Percentiles rank a stretch among this genome's conserved stretches.
Evolutionary conservation across 1,139 yeast species (phyloP).

Genomic region (Arxiozyma slooffiae): DNA sequence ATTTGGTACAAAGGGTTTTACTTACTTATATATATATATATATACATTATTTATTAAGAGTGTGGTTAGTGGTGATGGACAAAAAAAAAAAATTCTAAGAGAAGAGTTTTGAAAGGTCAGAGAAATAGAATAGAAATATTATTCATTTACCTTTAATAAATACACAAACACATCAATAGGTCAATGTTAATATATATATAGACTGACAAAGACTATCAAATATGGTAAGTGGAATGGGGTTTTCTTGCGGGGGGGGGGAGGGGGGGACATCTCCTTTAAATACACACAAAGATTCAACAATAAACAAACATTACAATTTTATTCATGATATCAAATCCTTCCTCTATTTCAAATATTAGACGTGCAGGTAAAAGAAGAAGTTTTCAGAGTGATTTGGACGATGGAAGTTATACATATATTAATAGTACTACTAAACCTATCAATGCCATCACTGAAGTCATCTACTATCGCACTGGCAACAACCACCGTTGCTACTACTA

Average conservation of each 20-base stretch:
- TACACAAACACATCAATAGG: not conserved
- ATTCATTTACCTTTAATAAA: too few relatives aligned
- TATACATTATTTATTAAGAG: too few relatives aligned
- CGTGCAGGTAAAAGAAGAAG: constrained; percentile 3
- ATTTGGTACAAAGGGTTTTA: too few relatives aligned
- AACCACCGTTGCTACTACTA: not conserved
- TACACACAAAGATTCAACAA: not conserved
- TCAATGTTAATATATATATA: too few relatives aligned
- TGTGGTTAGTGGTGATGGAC: too few relatives aligned
- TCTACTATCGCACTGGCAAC: not conserved
- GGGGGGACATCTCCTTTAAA: constrained; percentile 19
- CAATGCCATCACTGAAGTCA: not conserved
- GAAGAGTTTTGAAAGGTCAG: too few relatives aligned
- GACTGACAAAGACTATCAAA: not conserved
- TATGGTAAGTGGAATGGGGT: constrained; percentile 13
- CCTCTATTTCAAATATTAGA: not conserved
- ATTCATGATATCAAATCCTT: not conserved
- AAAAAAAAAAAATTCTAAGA: too few relatives aligned
- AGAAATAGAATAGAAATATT: too few relatives aligned
- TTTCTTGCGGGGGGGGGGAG: constrained; percentile 31
- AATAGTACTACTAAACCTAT: not conserved
- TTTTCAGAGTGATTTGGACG: not conserved
- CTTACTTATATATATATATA: too few relatives aligned
- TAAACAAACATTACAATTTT: not conserved
- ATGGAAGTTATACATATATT: not conserved